Conservation (phyloP, 345 rosid genomes). For the Ailanthus altissimus region DNA sequence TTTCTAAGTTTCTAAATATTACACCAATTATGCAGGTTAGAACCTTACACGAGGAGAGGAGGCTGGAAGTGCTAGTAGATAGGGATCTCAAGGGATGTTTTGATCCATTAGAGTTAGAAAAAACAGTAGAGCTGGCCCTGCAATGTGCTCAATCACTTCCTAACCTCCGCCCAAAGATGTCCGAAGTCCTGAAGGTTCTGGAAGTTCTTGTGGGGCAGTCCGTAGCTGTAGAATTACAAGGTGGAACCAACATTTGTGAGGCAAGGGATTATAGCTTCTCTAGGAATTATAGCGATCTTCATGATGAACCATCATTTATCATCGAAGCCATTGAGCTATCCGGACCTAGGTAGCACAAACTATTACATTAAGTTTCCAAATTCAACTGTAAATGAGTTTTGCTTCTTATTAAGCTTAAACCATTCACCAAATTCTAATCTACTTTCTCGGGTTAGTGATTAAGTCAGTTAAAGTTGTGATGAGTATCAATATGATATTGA, state of each 20-base stretch:
- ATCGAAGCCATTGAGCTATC: conserved; percentile 96
- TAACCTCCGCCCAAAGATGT: conserved; percentile 75
- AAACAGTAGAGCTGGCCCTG: conserved; percentile 64
- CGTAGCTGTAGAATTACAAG: conserved; percentile 48
- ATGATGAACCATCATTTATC: conserved; percentile 77
- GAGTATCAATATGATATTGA: too few relatives aligned
- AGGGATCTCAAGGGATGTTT: conserved; percentile 75
- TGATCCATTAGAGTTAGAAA: conserved; percentile 67
- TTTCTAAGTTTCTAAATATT: not conserved
- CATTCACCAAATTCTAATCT: not conserved
- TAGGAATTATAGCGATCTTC: conserved; percentile 53
- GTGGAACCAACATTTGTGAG: conserved; percentile 41
- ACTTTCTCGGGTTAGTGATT: not conserved
- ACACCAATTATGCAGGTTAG: conserved; percentile 54
- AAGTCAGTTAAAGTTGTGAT: too few relatives aligned
- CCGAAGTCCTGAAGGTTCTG: conserved; percentile 67
- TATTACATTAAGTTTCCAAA: not conserved
- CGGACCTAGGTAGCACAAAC: conserved; percentile 69
- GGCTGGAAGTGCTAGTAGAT: conserved; percentile 68
- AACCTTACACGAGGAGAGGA: conserved; percentile 70
- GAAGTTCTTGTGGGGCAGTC: conserved; percentile 67
- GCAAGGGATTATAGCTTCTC: conserved; percentile 55
- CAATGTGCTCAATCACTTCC: conserved; percentile 79
- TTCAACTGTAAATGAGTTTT: conserved; percentile 32
- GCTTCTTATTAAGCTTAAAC: not conserved